Percentiles rank a stretch among this genome's conserved stretches.
Evolutionary conservation across 495 filamentous ascomycete genomes (phyloP).

Genomic region (Bacidia rubella): DNA sequence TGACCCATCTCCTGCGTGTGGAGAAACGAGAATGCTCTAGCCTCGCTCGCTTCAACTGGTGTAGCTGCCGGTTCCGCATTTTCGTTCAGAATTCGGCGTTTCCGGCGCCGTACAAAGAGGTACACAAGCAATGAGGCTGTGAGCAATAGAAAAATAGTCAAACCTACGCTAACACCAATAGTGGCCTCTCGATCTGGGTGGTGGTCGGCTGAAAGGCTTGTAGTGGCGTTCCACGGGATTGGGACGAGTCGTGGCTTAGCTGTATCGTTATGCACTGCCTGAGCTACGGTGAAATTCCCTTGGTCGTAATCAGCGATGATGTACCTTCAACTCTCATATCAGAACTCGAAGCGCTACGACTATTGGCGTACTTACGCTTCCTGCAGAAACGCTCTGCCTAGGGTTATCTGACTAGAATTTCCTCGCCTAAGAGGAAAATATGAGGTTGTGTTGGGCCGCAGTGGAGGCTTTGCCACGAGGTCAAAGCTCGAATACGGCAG

Average conservation of each 20-base stretch:
- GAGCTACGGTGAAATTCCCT: slow-evolving; percentile 14
- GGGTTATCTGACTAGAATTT: slow-evolving; percentile 37
- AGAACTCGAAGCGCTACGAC: background rate
- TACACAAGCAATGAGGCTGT: background rate
- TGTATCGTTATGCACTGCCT: slow-evolving; percentile 6
- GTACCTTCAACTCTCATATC: slow-evolving; percentile 5
- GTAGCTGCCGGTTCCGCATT: background rate
- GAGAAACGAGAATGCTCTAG: too few species aligned
- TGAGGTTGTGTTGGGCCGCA: slow-evolving; percentile 18
- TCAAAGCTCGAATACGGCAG: slow-evolving; percentile 44
- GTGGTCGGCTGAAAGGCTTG: background rate
- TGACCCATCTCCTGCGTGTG: slow-evolving; percentile 6
- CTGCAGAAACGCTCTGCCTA: slow-evolving; percentile 43
- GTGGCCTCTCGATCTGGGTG: background rate
- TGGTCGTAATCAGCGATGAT: slow-evolving; percentile 16
- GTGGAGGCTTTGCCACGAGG: slow-evolving; percentile 27
- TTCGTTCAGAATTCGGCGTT: background rate
- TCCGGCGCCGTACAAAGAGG: background rate
- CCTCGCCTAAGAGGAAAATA: slow-evolving; percentile 42
- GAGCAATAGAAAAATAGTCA: background rate
- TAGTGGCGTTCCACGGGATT: slow-evolving; percentile 1
- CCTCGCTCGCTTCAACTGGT: background rate
- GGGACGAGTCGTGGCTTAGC: slow-evolving; percentile 1
- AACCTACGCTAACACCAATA: background rate
- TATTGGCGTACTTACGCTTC: slow-evolving; percentile 26